Base-by-base conservation (phyloP, 495 filamentous ascomycete genomes). In the Thozetella sp. region DNA sequence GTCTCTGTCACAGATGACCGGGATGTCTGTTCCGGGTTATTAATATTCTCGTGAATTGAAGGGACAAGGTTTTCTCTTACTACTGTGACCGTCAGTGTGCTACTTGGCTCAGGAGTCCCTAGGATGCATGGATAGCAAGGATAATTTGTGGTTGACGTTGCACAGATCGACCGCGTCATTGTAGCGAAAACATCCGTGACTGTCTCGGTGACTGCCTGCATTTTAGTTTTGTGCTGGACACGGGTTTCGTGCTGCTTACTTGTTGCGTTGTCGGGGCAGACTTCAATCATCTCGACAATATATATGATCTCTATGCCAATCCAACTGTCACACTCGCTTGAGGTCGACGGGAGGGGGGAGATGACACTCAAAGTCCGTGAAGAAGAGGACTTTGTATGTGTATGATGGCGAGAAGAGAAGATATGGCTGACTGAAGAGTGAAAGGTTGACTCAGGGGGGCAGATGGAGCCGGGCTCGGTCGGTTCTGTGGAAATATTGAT, bases 301-400 rank as follows among this genome's bases (percentile, higher is more conserved):
- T 71, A 56, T 20, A 76, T 72, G n/a, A 73, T 57, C 54, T 77
- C 76, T 51, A 77, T 58, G 48, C 74, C 76, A 15, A 78, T 70
- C 70, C 69, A 74, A 3, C 12, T 46, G 26, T 58, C 63, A 53
- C 71, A 73, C 4, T 63, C 54, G 20, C 61, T 53, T 17, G 59
- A 43, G 19, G 66, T 54, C 22, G 68, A 48, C 13, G 25, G 51
- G 2, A 56, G 30, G 15, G 20, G 3, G 17, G 24, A 1, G 6
- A 19, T 12, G 11, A 37, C 34, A 22, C n/a, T 15, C 22, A 20
- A 4, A 22, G 2, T 10, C 26, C 26, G 11, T 22, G 12, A 1
- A 17, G 25, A 55, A 22, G 12, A 55, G 15, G 25, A 17, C 12
- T 26, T 26, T 20, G 37, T 20, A 26, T 34, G 15, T 23, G 24